phyloP scores from a whole-genome alignment of 371 early-diverging fungal species.

The Funneliformis caledonium region DNA sequence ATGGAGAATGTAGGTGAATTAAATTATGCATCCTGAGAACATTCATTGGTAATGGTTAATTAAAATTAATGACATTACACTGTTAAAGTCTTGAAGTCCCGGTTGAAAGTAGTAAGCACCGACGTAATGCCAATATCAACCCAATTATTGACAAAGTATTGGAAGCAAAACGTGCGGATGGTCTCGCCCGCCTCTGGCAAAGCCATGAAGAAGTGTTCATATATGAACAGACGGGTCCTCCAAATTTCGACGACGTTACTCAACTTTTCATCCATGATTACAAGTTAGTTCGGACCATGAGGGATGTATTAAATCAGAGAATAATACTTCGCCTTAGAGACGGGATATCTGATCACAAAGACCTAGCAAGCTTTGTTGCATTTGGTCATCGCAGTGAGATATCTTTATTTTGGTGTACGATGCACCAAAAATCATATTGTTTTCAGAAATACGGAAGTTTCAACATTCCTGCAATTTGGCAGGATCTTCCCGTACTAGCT shows the following conservation, averaged over 20 bases:
- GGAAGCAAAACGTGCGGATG: constrained; percentile 27
- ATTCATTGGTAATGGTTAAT: not conserved
- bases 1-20: constrained; percentile 36
- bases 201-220: constrained; percentile 24
- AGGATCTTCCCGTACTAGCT: constrained; percentile 30
- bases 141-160: constrained; percentile 27
- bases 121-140: constrained; percentile 25
- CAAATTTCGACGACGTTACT: constrained; percentile 30
- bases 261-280: constrained; percentile 26
- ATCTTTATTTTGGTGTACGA: constrained; percentile 32
- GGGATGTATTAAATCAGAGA: constrained; percentile 25
- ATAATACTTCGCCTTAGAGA: constrained; percentile 33
- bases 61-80: constrained; percentile 15
- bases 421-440: constrained; percentile 35
- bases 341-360: constrained; percentile 38
- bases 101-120: constrained; percentile 24
- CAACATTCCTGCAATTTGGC: constrained; percentile 28
- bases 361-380: constrained; percentile 33
- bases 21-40: constrained; percentile 26
- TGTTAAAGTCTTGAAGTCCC: constrained; percentile 32
- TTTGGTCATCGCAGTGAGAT: constrained; percentile 33
- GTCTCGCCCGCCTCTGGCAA: constrained; percentile 26
- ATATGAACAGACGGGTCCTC: constrained; percentile 30
- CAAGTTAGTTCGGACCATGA: constrained; percentile 30
- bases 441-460: constrained; percentile 36